Percentiles rank a stretch among this genome's conserved stretches.
These are phyloP conservation scores for Ehretia macrophylla DNA, from an alignment of 257 asterid species.

Conservation along the genomic window DNA sequence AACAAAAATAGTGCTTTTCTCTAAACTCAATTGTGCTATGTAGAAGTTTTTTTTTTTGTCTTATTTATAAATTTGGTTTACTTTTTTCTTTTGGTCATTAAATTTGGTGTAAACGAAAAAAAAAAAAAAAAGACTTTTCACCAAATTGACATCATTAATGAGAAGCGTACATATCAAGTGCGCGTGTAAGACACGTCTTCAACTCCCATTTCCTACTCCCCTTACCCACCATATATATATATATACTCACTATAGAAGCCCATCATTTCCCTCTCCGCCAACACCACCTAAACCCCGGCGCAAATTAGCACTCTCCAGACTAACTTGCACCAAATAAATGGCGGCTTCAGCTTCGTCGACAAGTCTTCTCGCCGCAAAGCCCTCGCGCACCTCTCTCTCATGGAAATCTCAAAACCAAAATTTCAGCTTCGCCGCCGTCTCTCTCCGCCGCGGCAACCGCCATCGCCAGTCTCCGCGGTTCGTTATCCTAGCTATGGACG, in stretches of 20 bases:
- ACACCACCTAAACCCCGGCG: neutral
- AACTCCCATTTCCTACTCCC: neutral
- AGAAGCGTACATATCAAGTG: too few relatives aligned
- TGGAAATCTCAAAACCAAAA: neutral
- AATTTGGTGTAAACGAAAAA: neutral
- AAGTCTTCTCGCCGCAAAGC: neutral
- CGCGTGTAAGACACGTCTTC: neutral
- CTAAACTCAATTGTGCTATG: too few relatives aligned
- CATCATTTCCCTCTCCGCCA: neutral
- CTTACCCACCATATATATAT: too few relatives aligned
- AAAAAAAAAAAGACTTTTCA: neutral
- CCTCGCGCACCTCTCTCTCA: neutral
- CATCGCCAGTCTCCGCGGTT: neutral
- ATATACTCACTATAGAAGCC: neutral
- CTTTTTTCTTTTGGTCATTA: too few relatives aligned
- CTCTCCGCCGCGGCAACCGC: neutral
- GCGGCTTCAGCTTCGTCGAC: neutral
- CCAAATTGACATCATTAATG: neutral
- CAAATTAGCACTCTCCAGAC: neutral
- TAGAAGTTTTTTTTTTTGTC: too few relatives aligned
- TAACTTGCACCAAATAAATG: neutral
- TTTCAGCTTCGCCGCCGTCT: neutral
- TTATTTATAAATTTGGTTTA: too few relatives aligned
- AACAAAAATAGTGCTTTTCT: too few relatives aligned
- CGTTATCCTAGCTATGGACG: neutral